Percentiles rank a stretch among this genome's conserved stretches.
phyloP scores from a whole-genome alignment of 2,329 filamentous ascomycete genomes.

The Epichloe baconii region DNA sequence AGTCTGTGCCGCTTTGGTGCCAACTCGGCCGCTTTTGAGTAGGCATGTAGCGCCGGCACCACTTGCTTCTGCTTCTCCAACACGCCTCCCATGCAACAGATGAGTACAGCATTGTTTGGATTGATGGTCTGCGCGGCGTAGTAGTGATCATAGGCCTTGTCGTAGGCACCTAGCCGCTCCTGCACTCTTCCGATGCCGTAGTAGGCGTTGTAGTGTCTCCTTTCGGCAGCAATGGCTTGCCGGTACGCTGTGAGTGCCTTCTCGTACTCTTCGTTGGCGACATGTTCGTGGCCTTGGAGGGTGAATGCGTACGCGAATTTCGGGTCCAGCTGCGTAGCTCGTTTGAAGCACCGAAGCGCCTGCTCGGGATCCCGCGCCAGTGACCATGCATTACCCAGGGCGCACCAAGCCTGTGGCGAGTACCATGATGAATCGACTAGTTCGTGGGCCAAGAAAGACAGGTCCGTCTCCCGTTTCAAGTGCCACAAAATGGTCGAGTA shows the following conservation, averaged over 20 bases:
- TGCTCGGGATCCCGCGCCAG: slow-evolving; percentile 87
- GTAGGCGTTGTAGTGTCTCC: slow-evolving; percentile 94
- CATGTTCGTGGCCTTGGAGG: slow-evolving; percentile 87
- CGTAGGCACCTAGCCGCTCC: slow-evolving; percentile 80
- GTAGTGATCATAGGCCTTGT: slow-evolving; percentile 86
- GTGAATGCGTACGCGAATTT: slow-evolving; percentile 94
- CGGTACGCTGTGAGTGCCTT: slow-evolving; percentile 84
- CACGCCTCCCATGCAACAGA: slow-evolving; percentile 83
- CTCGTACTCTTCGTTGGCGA: slow-evolving; percentile 93
- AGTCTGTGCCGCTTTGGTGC: slow-evolving; percentile 69
- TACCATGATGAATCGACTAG: slow-evolving; percentile 77
- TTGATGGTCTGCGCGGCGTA: slow-evolving; percentile 80
- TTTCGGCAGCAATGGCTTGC: slow-evolving; percentile 71
- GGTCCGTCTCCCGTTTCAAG: slow-evolving; percentile 77
- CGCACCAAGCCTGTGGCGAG: slow-evolving; percentile 92
- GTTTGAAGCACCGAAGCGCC: slow-evolving; percentile 85
- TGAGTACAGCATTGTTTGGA: slow-evolving; percentile 80
- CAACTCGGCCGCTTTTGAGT: slow-evolving; percentile 68
- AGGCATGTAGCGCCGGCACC: slow-evolving; percentile 65
- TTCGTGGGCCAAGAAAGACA: slow-evolving; percentile 86
- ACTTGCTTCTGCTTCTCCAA: slow-evolving; percentile 81
- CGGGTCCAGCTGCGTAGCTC: slow-evolving; percentile 80
- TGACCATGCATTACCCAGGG: slow-evolving; percentile 88
- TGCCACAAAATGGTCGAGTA: slow-evolving; percentile 99
- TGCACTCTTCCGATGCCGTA: slow-evolving; percentile 79